Conservation (phyloP, 2,329 filamentous ascomycete genomes). For the Xylariaceae sp. region DNA sequence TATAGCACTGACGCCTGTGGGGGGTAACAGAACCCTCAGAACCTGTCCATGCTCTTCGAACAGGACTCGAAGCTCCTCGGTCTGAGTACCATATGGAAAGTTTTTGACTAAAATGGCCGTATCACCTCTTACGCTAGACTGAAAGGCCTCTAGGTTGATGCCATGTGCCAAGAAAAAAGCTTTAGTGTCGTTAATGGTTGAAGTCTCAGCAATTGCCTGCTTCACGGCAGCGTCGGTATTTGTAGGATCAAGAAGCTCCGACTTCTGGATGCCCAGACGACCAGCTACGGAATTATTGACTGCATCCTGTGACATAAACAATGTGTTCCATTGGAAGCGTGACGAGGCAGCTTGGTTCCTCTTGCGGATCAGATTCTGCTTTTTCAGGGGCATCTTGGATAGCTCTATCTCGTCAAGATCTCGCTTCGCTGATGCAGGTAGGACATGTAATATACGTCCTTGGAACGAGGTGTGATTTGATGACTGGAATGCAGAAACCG, state of each 20-base stretch:
- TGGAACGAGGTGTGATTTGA: constrained; percentile 81
- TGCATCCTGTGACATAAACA: constrained; percentile 97
- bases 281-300: constrained; percentile 86
- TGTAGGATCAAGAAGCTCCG: constrained; percentile 90
- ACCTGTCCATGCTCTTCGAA: constrained; percentile 86
- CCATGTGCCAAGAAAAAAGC: constrained; percentile 83
- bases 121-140: constrained; percentile 77
- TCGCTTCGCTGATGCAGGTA: constrained; percentile 79
- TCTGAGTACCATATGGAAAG: constrained; percentile 77
- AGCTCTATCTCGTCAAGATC: constrained; percentile 86
- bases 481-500: constrained; percentile 72
- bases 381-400: constrained; percentile 88
- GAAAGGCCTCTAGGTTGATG: constrained; percentile 89
- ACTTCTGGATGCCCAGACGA: constrained; percentile 84
- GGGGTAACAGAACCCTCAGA: constrained; percentile 81
- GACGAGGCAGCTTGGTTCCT: constrained; percentile 74
- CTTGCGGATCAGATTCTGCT: constrained; percentile 85
- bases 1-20: constrained; percentile 88
- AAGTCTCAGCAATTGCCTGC: constrained; percentile 94
- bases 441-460: constrained; percentile 84
- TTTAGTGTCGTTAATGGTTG: constrained; percentile 94
- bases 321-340: constrained; percentile 96
- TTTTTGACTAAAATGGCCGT: constrained; percentile 91
- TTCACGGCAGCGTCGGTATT: constrained; percentile 92
- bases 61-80: constrained; percentile 72